Evolutionary conservation across 2,329 filamentous ascomycete species (phyloP).

Genomic region (Nothopassalora personata): DNA sequence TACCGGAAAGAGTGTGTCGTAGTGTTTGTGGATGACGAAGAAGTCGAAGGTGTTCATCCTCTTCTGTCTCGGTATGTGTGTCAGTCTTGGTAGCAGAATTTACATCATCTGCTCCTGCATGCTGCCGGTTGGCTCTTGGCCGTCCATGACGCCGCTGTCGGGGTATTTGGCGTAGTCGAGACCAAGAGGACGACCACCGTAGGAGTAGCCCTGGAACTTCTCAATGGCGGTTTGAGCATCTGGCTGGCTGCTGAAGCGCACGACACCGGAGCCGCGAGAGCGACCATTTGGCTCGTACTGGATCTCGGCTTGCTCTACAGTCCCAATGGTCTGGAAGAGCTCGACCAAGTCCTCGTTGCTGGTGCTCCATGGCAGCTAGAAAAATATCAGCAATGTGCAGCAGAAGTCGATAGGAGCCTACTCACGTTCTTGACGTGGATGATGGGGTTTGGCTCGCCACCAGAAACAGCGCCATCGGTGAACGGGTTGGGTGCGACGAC

Average conservation of each 20-base stretch:
- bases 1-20: neutral
- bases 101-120: slow-evolving; percentile 99
- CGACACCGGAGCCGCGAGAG: slow-evolving; percentile 92
- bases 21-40: neutral
- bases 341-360: slow-evolving; percentile 97
- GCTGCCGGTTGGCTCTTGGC: slow-evolving; percentile 61
- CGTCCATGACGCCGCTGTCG: slow-evolving; percentile 77
- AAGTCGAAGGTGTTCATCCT: neutral
- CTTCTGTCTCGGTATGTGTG: neutral
- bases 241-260: slow-evolving; percentile 76
- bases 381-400: slow-evolving; percentile 27
- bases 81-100: slow-evolving; percentile 5
- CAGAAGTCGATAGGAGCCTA: slow-evolving; percentile 25
- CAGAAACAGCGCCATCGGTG: slow-evolving; percentile 84
- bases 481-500: slow-evolving; percentile 67
- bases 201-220: slow-evolving; percentile 97
- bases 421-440: slow-evolving; percentile 98
- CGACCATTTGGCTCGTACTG: slow-evolving; percentile 96
- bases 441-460: slow-evolving; percentile 72
- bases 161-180: slow-evolving; percentile 92
- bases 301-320: slow-evolving; percentile 97
- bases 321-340: slow-evolving; percentile 94
- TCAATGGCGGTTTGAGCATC: slow-evolving; percentile 90
- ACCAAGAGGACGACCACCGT: slow-evolving; percentile 88
- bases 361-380: slow-evolving; percentile 92